A percentile compares a stretch with the other conserved stretches of the same genome.
Evolutionary conservation across 2,329 filamentous ascomycete genomes (phyloP).

Genomic region (Chrysoporthe deuterocubensis): DNA sequence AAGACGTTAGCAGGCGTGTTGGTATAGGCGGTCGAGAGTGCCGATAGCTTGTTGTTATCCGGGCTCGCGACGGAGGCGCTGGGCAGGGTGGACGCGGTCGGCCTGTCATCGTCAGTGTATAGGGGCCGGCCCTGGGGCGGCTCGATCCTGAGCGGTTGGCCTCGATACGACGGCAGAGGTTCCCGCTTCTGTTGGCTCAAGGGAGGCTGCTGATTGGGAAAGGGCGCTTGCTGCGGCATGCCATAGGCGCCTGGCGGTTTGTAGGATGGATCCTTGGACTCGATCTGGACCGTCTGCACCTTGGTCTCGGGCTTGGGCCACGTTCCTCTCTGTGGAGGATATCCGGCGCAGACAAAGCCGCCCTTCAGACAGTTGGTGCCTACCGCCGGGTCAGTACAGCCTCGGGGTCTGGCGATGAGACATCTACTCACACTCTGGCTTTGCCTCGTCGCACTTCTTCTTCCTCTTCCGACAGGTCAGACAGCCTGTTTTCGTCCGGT

Average conservation of each 20-base stretch:
- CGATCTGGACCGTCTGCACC: conserved; percentile 71
- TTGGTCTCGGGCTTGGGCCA: conserved; percentile 80
- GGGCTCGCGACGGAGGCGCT: conserved; percentile 63
- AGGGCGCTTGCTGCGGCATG: conserved; percentile 53
- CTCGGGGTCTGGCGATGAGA: neutral
- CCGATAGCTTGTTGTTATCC: conserved; percentile 62
- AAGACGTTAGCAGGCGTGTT: conserved; percentile 57
- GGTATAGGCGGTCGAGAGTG: conserved; percentile 54
- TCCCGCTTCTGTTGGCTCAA: conserved; percentile 55
- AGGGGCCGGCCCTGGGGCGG: conserved; percentile 63
- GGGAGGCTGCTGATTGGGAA: conserved; percentile 31
- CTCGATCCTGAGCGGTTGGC: conserved; percentile 65
- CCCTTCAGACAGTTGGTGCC: conserved; percentile 90
- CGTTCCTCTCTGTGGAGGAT: conserved; percentile 76
- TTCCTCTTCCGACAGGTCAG: conserved; percentile 89
- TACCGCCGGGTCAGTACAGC: conserved; percentile 40
- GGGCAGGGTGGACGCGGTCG: conserved; percentile 62
- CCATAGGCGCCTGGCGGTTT: conserved; percentile 65
- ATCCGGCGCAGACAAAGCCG: conserved; percentile 89
- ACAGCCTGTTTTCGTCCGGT: conserved; percentile 93
- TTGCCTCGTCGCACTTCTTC: conserved; percentile 97
- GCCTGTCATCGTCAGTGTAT: conserved; percentile 60
- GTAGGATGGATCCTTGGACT: conserved; percentile 78
- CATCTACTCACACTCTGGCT: conserved; percentile 78
- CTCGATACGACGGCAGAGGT: conserved; percentile 62